Evolutionary conservation across 345 rosid species (phyloP).

Genomic region (Atalantia buxifolia): DNA sequence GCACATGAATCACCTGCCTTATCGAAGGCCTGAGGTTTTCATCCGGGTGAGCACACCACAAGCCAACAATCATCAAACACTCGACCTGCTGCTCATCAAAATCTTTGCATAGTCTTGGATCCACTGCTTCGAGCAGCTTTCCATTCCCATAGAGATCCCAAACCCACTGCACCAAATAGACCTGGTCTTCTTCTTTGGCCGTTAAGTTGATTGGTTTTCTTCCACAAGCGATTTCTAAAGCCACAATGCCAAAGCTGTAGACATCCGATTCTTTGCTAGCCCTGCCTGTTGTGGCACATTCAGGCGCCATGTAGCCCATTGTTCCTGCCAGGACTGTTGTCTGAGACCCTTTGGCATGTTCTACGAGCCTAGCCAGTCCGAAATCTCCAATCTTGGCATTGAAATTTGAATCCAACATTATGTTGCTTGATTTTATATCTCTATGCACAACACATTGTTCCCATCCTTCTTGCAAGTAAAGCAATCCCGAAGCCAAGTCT

Average conservation of each 20-base stretch:
- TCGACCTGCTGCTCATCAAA: slow-evolving; percentile 2
- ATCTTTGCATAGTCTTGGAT: background rate
- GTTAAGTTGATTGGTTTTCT: background rate
- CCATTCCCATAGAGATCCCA: slow-evolving; percentile 14
- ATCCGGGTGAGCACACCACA: slow-evolving; percentile 19
- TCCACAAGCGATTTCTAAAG: slow-evolving; percentile 30
- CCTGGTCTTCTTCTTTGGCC: background rate
- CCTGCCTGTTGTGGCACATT: background rate
- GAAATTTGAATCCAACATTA: slow-evolving; percentile 18
- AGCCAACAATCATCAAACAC: slow-evolving; percentile 5
- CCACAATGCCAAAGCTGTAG: slow-evolving; percentile 37
- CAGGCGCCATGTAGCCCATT: slow-evolving; percentile 19
- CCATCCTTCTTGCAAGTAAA: slow-evolving; percentile 18
- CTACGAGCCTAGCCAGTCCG: slow-evolving; percentile 16
- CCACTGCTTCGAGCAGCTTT: background rate
- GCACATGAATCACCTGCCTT: slow-evolving; percentile 3
- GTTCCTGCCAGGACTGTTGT: slow-evolving; percentile 20
- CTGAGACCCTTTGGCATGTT: slow-evolving; percentile 5
- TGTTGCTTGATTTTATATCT: slow-evolving; percentile 22
- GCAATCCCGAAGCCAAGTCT: slow-evolving; percentile 17
- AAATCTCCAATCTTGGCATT: slow-evolving; percentile 21
- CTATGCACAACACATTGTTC: slow-evolving; percentile 19
- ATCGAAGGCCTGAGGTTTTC: slow-evolving; percentile 15
- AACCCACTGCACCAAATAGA: slow-evolving; percentile 4
- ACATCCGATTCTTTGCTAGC: slow-evolving; percentile 35